Evolutionary conservation across 495 filamentous ascomycete genomes (phyloP).

Genomic region (Pyronema domesticum): DNA sequence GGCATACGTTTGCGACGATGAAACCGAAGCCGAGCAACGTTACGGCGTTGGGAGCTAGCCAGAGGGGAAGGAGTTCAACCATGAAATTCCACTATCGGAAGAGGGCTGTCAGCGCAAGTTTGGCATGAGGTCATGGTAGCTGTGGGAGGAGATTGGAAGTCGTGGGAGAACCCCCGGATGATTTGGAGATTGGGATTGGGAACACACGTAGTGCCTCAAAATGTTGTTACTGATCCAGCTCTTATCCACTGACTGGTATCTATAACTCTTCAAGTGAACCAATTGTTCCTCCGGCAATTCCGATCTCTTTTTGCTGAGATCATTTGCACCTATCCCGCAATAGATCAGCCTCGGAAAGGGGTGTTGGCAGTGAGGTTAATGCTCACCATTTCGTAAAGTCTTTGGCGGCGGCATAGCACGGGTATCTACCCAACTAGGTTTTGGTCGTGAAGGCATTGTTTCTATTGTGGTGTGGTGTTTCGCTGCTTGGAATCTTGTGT

Average conservation of each 20-base stretch:
- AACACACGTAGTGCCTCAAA: constrained; percentile 75
- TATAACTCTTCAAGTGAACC: constrained; percentile 80
- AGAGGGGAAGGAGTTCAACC: constrained; percentile 79
- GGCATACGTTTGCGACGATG: constrained; percentile 68
- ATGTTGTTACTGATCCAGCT: constrained; percentile 88
- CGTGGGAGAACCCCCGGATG: not conserved
- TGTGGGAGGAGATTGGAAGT: not conserved
- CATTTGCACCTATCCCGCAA: constrained; percentile 8
- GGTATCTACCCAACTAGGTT: constrained; percentile 17
- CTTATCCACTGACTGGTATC: constrained; percentile 93
- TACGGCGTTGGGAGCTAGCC: constrained; percentile 95
- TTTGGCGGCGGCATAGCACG: constrained; percentile 15
- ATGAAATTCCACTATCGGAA: constrained; percentile 82
- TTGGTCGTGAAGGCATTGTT: not conserved
- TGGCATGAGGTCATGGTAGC: not conserved
- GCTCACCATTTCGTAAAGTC: constrained; percentile 11
- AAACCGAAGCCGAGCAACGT: constrained; percentile 90
- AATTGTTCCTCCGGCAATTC: constrained; percentile 52
- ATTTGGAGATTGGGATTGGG: not conserved
- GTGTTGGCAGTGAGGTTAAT: not conserved
- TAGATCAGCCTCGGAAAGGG: constrained; percentile 1
- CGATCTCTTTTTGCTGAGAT: constrained; percentile 32
- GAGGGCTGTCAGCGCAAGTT: not conserved
- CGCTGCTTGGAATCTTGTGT: not conserved
- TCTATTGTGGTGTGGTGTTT: not conserved